Base-by-base conservation (phyloP, 2,329 filamentous ascomycete species). In the Fusarium sp. region DNA sequence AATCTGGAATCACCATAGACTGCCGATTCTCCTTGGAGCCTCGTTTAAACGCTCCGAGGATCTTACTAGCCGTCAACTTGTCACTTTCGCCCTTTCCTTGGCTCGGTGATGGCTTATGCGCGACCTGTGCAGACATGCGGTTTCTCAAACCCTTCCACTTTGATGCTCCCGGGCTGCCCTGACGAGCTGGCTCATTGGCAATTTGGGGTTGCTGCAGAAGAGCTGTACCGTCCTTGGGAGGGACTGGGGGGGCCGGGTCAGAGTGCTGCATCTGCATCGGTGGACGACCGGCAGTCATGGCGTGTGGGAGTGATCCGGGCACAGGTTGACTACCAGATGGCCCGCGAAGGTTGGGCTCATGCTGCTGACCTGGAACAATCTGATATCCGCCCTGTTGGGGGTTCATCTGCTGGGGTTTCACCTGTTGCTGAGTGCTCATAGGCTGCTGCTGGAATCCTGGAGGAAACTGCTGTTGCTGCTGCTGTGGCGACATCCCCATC, bases 101-200 rank as follows among this genome's bases (percentile, higher is more conserved):
- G 10, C 44, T 55, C 11, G 71, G 52, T 16, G 63, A 55, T 42
- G 63, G 53, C 39, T 66, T 75, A 6, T 69, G 69, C 3, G 65
- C 55, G 49, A 73, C 66, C 48, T 81, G 79, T 21, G 60, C 76
- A 5, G 75, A 77, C 69, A 81, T 65, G 33, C 77, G 74, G 31
- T 74, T 78, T 56, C 57, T 77, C 20, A 80, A 44, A 4, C 74
- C 77, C 58, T 78, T 80, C 78, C 77, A 79, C 42, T 75, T 76
- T 6, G 75, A 78, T 8, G 72, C 71, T 16, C 53, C 62, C 16
- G 73, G 66, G 29, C 69, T 68, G 12, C 67, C 68, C 28, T 74
- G 65, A 11, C 67, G 68, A 52, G 50, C 28, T 8, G 60, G 62
- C 12, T 49, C 55, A 41, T 70, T 58, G 13, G 59, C 41, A 13